A percentile compares a stretch with the other conserved stretches of the same genome.
These are phyloP conservation scores for Cladosporium austrohemisphaericum DNA, from an alignment of 2,329 filamentous ascomycete genomes.

Conservation along the genomic window DNA sequence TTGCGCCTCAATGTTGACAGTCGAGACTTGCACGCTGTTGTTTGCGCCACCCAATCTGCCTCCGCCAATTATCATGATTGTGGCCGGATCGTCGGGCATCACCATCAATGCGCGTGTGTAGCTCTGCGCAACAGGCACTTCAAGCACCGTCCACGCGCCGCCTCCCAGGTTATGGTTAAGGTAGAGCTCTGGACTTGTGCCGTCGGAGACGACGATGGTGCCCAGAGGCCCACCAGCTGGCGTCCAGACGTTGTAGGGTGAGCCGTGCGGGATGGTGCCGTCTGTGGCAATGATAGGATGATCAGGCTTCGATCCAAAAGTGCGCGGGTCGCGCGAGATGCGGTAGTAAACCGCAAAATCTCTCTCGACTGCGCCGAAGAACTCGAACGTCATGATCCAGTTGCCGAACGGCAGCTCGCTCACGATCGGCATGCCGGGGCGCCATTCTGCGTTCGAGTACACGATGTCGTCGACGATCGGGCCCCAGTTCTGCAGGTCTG, in stretches of 20 bases:
- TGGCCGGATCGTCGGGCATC: constrained; percentile 35
- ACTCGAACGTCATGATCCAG: constrained; percentile 65
- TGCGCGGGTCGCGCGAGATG: constrained; percentile 45
- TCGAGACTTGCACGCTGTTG: constrained; percentile 25
- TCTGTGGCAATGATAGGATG: constrained; percentile 43
- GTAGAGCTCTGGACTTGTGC: constrained; percentile 42
- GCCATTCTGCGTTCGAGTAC: constrained; percentile 58
- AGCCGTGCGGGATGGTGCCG: constrained; percentile 44
- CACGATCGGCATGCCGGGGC: constrained; percentile 66
- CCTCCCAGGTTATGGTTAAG: constrained; percentile 46
- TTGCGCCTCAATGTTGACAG: constrained; percentile 13
- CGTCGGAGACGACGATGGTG: constrained; percentile 48
- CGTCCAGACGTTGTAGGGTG: constrained; percentile 53
- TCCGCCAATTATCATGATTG: constrained; percentile 42
- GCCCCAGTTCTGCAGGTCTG: constrained; percentile 59
- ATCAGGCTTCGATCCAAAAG: constrained; percentile 42
- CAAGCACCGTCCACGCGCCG: constrained; percentile 45
- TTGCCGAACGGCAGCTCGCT: constrained; percentile 53
- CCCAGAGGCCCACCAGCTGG: constrained; percentile 45
- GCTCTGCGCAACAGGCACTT: constrained; percentile 38
- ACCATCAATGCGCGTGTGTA: constrained; percentile 49
- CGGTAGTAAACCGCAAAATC: constrained; percentile 54
- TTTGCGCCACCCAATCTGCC: constrained; percentile 31
- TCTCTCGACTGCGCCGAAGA: constrained; percentile 46
- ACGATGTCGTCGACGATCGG: constrained; percentile 59